A percentile compares a stretch with the other conserved stretches of the same genome.
phyloP scores from a whole-genome alignment of 176 grass and related monocot genomes.

The Chrysopogon serrulatus region DNA sequence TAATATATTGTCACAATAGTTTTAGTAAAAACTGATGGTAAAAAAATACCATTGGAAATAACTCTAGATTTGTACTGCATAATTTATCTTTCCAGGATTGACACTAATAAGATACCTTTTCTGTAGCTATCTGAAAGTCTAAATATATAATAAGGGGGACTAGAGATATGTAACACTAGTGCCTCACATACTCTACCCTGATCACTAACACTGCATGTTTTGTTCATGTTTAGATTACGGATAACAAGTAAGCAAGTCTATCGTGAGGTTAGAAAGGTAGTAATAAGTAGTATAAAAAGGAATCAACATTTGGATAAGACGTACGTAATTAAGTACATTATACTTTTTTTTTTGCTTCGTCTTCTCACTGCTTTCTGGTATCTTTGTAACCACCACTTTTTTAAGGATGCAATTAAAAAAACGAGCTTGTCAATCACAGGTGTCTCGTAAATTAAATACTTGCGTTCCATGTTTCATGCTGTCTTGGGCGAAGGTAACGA shows the following conservation, averaged over 20 bases:
- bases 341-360: neutral
- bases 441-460: neutral
- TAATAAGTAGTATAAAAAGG: neutral
- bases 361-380: slow-evolving; percentile 14
- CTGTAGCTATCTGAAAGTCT: neutral
- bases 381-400: slow-evolving; percentile 27
- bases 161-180: too few relatives aligned
- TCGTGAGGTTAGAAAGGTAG: slow-evolving; percentile 5
- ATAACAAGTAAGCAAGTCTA: slow-evolving; percentile 11
- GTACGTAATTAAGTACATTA: slow-evolving; percentile 8
- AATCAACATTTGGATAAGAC: slow-evolving; percentile 30
- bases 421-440: slow-evolving; percentile 18
- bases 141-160: slow-evolving; percentile 23
- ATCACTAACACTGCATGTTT: slow-evolving; percentile 29
- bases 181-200: slow-evolving; percentile 27
- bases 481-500: slow-evolving; percentile 21
- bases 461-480: slow-evolving; percentile 21
- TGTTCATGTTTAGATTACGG: slow-evolving; percentile 7
- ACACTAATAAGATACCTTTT: neutral
- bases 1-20: too few relatives aligned
- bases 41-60: too few relatives aligned
- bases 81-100: neutral
- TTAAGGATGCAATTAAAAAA: slow-evolving; percentile 28
- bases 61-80: neutral
- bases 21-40: too few relatives aligned